Evolutionary conservation across 1,284 basidiomycete species (phyloP).

Genomic region (Tetrapyrgos nigripes): DNA sequence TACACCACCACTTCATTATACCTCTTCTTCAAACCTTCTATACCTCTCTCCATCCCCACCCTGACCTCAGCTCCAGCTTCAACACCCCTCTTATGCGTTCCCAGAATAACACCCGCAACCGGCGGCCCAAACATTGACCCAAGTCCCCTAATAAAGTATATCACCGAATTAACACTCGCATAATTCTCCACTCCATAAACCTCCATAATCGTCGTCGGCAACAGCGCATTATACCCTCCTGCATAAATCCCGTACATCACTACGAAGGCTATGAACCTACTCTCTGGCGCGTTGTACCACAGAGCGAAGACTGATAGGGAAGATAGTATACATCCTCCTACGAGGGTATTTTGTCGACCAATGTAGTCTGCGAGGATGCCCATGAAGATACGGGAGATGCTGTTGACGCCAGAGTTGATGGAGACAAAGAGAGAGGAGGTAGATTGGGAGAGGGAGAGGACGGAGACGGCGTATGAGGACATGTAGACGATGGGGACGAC

Average conservation of each 20-base stretch:
- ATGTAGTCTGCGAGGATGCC: constrained; percentile 49
- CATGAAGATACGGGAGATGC: constrained; percentile 47
- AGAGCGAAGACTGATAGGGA: constrained; percentile 48
- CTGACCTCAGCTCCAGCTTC: constrained; percentile 8
- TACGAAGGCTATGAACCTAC: constrained; percentile 44
- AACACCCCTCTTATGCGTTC: constrained; percentile 36
- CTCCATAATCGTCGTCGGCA: constrained; percentile 50
- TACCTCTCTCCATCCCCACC: background rate
- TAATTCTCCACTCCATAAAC: constrained; percentile 51
- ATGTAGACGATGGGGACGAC: constrained; percentile 52
- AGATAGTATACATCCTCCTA: constrained; percentile 47
- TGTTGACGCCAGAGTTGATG: constrained; percentile 51
- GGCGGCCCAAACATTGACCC: constrained; percentile 48
- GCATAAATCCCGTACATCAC: constrained; percentile 47
- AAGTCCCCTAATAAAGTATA: constrained; percentile 49
- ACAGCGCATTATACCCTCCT: constrained; percentile 49
- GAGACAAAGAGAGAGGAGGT: constrained; percentile 48
- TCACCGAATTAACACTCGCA: constrained; percentile 45
- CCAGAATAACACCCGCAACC: constrained; percentile 47
- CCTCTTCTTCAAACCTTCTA: constrained; percentile 28
- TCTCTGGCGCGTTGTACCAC: constrained; percentile 45
- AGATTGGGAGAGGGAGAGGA: constrained; percentile 43
- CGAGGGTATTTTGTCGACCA: constrained; percentile 53
- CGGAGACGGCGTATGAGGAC: constrained; percentile 47
- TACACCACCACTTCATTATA: constrained; percentile 49